Evolutionary conservation across 495 filamentous ascomycete species (phyloP).

Genomic region (Podospora pseudoanserina): DNA sequence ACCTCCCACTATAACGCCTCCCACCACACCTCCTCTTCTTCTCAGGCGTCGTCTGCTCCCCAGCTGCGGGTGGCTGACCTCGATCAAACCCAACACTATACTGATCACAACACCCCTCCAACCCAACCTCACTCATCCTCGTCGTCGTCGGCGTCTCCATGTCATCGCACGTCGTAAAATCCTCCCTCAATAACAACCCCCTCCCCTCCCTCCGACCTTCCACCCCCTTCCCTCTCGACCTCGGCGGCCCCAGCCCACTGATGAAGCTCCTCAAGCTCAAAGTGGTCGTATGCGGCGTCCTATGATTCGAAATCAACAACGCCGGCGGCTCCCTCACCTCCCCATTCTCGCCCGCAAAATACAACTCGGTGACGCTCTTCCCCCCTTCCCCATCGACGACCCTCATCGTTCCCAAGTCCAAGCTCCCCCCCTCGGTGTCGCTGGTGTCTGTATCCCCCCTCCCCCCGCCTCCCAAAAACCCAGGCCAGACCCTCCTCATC

Average conservation of each 20-base stretch:
- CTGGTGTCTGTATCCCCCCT: not conserved
- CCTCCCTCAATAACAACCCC: conserved; percentile 16
- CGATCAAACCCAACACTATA: conserved; percentile 15
- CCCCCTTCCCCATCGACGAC: conserved; percentile 21
- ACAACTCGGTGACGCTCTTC: conserved; percentile 15
- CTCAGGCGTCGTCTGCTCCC: conserved; percentile 5
- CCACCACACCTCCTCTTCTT: conserved; percentile 8
- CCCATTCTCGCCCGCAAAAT: not conserved
- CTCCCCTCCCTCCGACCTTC: not conserved
- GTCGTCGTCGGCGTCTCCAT: conserved; percentile 18
- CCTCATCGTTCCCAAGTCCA: conserved; percentile 27
- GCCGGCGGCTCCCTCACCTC: conserved; percentile 16
- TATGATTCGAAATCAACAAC: conserved; percentile 13
- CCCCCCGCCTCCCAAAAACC: conserved; percentile 14
- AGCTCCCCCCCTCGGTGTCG: conserved; percentile 18
- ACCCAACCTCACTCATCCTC: conserved; percentile 24
- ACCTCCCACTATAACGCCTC: conserved; percentile 15
- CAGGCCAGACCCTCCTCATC: conserved; percentile 25
- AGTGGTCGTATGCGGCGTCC: conserved; percentile 25
- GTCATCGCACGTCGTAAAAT: not conserved
- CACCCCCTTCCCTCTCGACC: not conserved
- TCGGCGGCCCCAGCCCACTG: conserved; percentile 23
- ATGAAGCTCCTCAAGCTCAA: conserved; percentile 32
- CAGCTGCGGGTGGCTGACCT: conserved; percentile 3
- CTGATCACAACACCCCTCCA: conserved; percentile 29